Conservation (phyloP, 2,329 filamentous ascomycete species). For the Colletotrichum spaethianum region DNA sequence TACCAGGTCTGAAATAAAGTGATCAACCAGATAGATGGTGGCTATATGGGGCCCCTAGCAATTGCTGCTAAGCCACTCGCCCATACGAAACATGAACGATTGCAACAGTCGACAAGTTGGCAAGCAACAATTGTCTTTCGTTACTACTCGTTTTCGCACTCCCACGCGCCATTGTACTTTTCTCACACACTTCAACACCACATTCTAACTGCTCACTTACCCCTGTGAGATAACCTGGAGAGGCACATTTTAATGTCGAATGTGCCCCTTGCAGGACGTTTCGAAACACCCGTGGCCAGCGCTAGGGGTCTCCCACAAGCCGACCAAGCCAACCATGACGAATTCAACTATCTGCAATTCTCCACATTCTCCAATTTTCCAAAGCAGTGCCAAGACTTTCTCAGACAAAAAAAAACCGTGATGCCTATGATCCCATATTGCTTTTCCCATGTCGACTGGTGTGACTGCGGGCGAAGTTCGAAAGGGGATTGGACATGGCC, state of each 20-base stretch:
- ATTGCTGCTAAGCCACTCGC: conserved; percentile 22
- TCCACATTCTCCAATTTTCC: conserved; percentile 35
- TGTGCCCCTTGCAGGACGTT: conserved; percentile 28
- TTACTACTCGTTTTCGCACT: not conserved
- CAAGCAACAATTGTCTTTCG: not conserved
- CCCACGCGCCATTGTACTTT: conserved; percentile 10
- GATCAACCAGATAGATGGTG: conserved; percentile 23
- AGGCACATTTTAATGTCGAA: conserved; percentile 24
- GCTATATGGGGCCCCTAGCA: conserved; percentile 2
- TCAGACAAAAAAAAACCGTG: conserved; percentile 27
- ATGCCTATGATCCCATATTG: conserved; percentile 13
- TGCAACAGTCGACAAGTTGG: not conserved
- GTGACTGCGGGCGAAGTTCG: conserved; percentile 3
- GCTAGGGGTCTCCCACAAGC: not conserved
- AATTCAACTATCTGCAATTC: conserved; percentile 9
- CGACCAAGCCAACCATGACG: conserved; percentile 31
- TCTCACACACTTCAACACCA: not conserved
- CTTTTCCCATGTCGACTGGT: conserved; percentile 5
- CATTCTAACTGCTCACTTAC: not conserved
- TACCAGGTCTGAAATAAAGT: conserved; percentile 35
- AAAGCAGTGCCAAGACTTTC: conserved; percentile 34
- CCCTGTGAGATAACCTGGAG: not conserved
- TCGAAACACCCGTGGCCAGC: conserved; percentile 29
- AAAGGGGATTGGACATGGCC: conserved; percentile 15
- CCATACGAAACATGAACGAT: conserved; percentile 18